phyloP scores from a whole-genome alignment of 192 early-diverging fungal genomes.

The Podila epicladia region DNA sequence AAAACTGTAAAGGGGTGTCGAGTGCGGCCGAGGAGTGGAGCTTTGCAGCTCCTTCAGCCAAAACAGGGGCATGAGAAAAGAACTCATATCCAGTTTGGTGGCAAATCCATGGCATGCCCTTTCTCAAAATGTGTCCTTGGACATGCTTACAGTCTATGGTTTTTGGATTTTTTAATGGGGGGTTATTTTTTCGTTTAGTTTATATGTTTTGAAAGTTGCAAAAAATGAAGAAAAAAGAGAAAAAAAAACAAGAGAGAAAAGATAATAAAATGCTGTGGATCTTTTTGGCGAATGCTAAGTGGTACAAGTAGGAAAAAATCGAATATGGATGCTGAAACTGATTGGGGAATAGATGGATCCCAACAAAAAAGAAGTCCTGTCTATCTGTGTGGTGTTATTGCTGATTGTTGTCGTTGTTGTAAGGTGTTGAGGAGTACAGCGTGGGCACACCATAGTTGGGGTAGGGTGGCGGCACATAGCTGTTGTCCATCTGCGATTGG shows the following conservation, averaged over 20 bases:
- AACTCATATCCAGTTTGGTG: neutral
- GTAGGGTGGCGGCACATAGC: conserved; percentile 29
- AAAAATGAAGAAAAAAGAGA: neutral
- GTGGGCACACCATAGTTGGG: conserved; percentile 37
- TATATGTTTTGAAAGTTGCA: no score
- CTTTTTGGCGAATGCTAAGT: neutral
- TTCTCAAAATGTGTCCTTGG: neutral
- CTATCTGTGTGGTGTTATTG: neutral
- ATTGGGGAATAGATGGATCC: no score
- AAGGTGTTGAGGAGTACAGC: conserved; percentile 25
- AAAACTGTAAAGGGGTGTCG: neutral
- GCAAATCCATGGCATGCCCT: neutral
- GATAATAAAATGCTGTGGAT: neutral
- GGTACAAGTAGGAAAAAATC: neutral
- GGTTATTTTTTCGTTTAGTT: no score
- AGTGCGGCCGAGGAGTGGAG: neutral
- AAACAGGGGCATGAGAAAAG: neutral
- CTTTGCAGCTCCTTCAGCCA: no score
- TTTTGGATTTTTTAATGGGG: no score
- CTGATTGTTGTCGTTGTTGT: conserved; percentile 13
- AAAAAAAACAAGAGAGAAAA: neutral
- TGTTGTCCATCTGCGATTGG: conserved; percentile 39
- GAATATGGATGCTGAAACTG: conserved; percentile 1
- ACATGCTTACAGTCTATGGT: no score
- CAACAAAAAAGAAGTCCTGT: neutral